Evolutionary conservation across 257 asterid genomes (phyloP), one percentile per base, ranked within the genome.

Genomic region (Scutellaria barbata): DNA sequence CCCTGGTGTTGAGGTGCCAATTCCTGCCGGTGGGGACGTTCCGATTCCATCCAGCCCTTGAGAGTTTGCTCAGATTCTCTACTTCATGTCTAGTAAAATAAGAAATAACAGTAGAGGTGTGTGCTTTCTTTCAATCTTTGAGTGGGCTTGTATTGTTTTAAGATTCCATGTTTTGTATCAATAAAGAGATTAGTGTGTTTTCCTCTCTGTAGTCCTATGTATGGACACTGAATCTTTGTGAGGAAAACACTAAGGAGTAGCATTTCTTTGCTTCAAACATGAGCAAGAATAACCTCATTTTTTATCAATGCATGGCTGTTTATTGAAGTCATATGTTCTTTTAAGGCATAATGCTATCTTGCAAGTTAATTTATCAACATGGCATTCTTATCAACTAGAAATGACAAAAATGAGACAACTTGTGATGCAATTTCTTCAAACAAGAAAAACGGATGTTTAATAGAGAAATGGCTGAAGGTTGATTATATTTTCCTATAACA

Each of bases 1-100:
- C 83, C 92, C 92, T 0, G 90, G 88, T 0, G 74, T 74, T 4
- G 90, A 81, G 82, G 88, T 82, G 25, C 25, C 25, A 1, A 22
- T 0, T 69, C 92, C 89, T 18, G 41, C 42, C 12, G 86, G 83
- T 20, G 66, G 72, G 5, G 66, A 47, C 1, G 6, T 76, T 48
- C 59, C 91, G 5, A 8, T 78, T 17, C 85, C 93, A n/a, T 18
- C 83, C 30, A 20, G 56, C 67, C 92, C 73, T 74, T 87, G 84
- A 88, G 39, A 88, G 39, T 78, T 57, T 65, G 6, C 17, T 59
- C 9, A 3, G 43, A 50, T 58, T 6, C 10, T 10, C 43, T 46
- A 13, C 54, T 63, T 18, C 55, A 13, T 69, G 30, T 55, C 12
- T 30, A 17, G 75, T 57, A 25, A 45, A 61, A 67, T 68, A 47